Evolutionary conservation across 352 stramenopile species (phyloP).

Genomic region (Lagenidium giganteum): DNA sequence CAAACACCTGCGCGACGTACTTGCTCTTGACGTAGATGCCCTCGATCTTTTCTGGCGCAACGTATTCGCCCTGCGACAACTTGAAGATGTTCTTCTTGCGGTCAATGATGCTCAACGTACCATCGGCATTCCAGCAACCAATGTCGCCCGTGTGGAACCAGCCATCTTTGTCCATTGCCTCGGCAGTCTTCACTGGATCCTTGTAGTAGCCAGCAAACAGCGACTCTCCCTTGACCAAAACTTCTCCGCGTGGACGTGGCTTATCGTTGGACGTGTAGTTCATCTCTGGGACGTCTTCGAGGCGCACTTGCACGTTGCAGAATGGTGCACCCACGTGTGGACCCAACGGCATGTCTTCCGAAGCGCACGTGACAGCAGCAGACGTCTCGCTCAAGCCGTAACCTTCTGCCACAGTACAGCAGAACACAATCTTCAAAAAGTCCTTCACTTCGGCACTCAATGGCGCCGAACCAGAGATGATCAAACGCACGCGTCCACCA

Average conservation of each 20-base stretch:
- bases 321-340: constrained; percentile 89
- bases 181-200: constrained; percentile 83
- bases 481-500: constrained; percentile 79
- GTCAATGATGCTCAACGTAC: constrained; percentile 82
- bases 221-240: constrained; percentile 51
- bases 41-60: constrained; percentile 95
- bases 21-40: constrained; percentile 86
- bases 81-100: constrained; percentile 92
- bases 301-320: constrained; percentile 80
- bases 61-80: constrained; percentile 90
- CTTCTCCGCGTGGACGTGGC: constrained; percentile 36
- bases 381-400: constrained; percentile 94
- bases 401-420: constrained; percentile 85
- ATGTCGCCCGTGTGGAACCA: constrained; percentile 96
- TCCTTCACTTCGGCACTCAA: constrained; percentile 88
- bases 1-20: constrained; percentile 91
- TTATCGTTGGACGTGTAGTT: constrained; percentile 84
- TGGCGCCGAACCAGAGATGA: constrained; percentile 91
- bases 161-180: constrained; percentile 85
- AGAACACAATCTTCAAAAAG: constrained; percentile 91
- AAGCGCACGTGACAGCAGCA: constrained; percentile 71
- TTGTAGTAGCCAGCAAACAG: constrained; percentile 92
- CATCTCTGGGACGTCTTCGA: constrained; percentile 95
- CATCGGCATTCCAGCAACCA: constrained; percentile 89
- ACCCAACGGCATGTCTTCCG: constrained; percentile 28